Percentiles rank a stretch among this genome's conserved stretches.
These are phyloP conservation scores for Phymatotrichopsis omnivora DNA, from an alignment of 2,329 filamentous ascomycete genomes.

Conservation along the genomic window DNA sequence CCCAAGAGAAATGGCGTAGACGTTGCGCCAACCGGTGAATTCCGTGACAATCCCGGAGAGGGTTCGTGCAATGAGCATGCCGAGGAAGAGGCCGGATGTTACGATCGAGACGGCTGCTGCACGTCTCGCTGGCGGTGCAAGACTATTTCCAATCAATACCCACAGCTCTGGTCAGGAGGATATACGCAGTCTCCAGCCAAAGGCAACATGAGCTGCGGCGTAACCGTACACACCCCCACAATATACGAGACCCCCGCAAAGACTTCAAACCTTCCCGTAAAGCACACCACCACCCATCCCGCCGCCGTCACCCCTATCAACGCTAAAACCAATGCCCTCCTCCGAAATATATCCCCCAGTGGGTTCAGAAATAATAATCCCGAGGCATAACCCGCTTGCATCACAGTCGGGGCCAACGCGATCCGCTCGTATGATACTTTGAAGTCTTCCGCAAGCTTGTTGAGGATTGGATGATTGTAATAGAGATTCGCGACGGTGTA, in stretches of 20 bases:
- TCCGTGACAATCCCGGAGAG: constrained; percentile 66
- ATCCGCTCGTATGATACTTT: constrained; percentile 58
- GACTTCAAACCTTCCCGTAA: constrained; percentile 53
- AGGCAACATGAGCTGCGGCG: constrained; percentile 69
- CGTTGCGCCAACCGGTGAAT: constrained; percentile 62
- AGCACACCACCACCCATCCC: constrained; percentile 60
- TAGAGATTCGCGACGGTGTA: constrained; percentile 74
- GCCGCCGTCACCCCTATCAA: constrained; percentile 59
- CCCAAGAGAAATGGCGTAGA: constrained; percentile 68
- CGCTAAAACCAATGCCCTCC: constrained; percentile 58
- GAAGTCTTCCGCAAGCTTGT: constrained; percentile 63
- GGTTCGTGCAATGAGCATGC: constrained; percentile 64
- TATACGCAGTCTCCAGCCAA: constrained; percentile 53
- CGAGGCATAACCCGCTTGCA: constrained; percentile 68
- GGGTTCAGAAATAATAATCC: constrained; percentile 67
- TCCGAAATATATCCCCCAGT: constrained; percentile 56
- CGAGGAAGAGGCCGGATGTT: constrained; percentile 63
- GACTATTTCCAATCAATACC: constrained; percentile 30
- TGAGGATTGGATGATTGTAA: constrained; percentile 70
- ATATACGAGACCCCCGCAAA: constrained; percentile 65
- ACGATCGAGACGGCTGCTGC: constrained; percentile 63
- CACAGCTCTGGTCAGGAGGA: background rate
- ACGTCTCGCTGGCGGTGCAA: constrained; percentile 58
- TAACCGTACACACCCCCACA: constrained; percentile 67
- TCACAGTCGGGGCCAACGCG: constrained; percentile 58